These are phyloP conservation scores for Phytophthora megakarya DNA, from an alignment of 352 stramenopile species.

Conservation along the genomic window DNA sequence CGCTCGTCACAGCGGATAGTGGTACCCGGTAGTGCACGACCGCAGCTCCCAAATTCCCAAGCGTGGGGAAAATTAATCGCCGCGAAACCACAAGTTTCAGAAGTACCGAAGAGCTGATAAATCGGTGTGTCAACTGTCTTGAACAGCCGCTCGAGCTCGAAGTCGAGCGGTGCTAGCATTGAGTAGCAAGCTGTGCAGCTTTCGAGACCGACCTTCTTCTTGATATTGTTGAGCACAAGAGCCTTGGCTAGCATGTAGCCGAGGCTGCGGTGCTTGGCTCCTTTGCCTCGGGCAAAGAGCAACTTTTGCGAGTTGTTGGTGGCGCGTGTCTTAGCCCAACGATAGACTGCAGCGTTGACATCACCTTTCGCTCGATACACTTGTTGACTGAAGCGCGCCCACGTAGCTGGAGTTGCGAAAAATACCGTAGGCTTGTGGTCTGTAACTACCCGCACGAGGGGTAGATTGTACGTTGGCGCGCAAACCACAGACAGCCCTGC, in stretches of 20 bases:
- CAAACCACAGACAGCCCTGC: constrained; percentile 68
- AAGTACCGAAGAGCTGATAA: constrained; percentile 74
- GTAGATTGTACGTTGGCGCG: constrained; percentile 46
- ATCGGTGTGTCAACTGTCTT: constrained; percentile 85
- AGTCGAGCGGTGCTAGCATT: constrained; percentile 75
- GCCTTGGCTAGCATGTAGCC: constrained; percentile 82
- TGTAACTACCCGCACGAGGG: constrained; percentile 61
- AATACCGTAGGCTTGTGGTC: constrained; percentile 70
- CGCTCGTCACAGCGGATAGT: constrained; percentile 66
- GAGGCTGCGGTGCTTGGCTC: constrained; percentile 55
- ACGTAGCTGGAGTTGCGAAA: constrained; percentile 79
- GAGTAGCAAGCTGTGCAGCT: constrained; percentile 79
- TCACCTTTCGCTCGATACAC: constrained; percentile 79
- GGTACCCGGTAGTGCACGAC: constrained; percentile 60
- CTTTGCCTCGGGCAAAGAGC: constrained; percentile 45
- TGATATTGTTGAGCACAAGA: constrained; percentile 80
- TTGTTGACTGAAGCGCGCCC: constrained; percentile 66
- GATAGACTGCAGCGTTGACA: constrained; percentile 68
- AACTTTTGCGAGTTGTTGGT: constrained; percentile 84
- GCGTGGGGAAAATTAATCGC: constrained; percentile 73
- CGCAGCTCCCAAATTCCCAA: constrained; percentile 77
- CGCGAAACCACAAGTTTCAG: constrained; percentile 72
- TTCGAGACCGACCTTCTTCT: constrained; percentile 79
- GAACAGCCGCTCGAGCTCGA: constrained; percentile 82
- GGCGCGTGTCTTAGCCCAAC: constrained; percentile 80